Evolutionary conservation across 148 eudicot genomes (phyloP), one percentile per base, ranked within the genome.

Genomic region (Mesembryanthemum crystallinum): DNA sequence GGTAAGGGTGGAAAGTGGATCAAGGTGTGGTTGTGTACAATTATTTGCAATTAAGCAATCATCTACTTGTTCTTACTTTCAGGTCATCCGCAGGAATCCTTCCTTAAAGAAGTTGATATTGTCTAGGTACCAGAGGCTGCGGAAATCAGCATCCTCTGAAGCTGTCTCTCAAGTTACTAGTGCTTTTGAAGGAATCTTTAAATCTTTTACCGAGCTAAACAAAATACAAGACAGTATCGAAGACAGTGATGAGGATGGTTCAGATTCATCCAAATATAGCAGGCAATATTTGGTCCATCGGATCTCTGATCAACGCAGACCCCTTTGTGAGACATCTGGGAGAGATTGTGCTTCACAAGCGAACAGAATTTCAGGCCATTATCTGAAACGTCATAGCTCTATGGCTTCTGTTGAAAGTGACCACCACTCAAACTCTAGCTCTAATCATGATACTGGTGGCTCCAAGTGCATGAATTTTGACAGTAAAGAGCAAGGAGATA

Each of bases 31-130:
- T 13, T 67, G 59, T 27, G 0, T 32, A 32, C 5, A 28, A 29
- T 71, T 45, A 18, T 71, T n/a, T n/a, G 33, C 12, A 32, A 29
- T 52, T 71, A 32, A 45, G 20, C 20, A 47, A 3, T 12, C 43
- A 32, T 21, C 24, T 67, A 20, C 71, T 33, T 8, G 30, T 28
- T 60, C 17, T 14, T 33, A 79, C 52, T 51, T 84, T 80, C 89
- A 96, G 99, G 83, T 88, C 73, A 83, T 92, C 77, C 49, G 39
- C 45, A 87, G 82, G 80, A 82, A 92, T 72, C 89, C 76, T 28
- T 88, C 95, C 54, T 71, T 96, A 75, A 89, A 75, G 81, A 87
- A 79, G 33, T 92, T 89, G 95, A 65, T 92, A 64, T 83, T 87
- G 61, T 86, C 87, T 77, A 87, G 85, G 73, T 91, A 88, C 81